Evolutionary conservation across 371 early-diverging fungal species (phyloP).

Genomic region (Dinochytrium kinnereticum): DNA sequence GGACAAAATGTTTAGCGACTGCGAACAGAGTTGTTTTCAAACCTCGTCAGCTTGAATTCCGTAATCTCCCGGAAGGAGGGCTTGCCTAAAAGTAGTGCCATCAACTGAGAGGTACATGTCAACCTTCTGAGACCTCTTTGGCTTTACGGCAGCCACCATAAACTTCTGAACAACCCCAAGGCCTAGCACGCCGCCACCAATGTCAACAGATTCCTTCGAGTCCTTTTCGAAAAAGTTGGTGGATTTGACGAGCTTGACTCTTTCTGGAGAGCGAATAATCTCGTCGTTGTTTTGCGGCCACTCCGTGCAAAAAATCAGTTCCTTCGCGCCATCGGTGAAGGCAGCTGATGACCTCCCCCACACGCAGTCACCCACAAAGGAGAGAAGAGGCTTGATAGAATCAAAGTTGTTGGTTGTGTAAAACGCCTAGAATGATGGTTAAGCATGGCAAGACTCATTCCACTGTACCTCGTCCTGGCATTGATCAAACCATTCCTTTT

Average conservation of each 20-base stretch:
- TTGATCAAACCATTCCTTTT: slow-evolving; percentile 52
- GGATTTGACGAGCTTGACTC: slow-evolving; percentile 63
- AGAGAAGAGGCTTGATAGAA: slow-evolving; percentile 54
- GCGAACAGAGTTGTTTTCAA: background rate
- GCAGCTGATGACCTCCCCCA: slow-evolving; percentile 66
- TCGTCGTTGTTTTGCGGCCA: slow-evolving; percentile 50
- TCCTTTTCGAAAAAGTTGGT: slow-evolving; percentile 63
- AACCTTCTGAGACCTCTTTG: slow-evolving; percentile 49
- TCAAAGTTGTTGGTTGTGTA: slow-evolving; percentile 73
- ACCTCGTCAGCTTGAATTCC: background rate
- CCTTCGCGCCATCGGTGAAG: slow-evolving; percentile 60
- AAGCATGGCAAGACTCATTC: slow-evolving; percentile 17
- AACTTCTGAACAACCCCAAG: slow-evolving; percentile 69
- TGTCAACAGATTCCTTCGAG: slow-evolving; percentile 52
- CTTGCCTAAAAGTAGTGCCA: slow-evolving; percentile 67
- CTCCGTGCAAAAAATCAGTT: slow-evolving; percentile 73
- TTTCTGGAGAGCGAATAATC: slow-evolving; percentile 44
- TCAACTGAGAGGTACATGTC: slow-evolving; percentile 65
- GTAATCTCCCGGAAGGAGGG: slow-evolving; percentile 62
- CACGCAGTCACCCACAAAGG: slow-evolving; percentile 65
- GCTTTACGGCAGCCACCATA: slow-evolving; percentile 67
- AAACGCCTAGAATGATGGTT: slow-evolving; percentile 52
- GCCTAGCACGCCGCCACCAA: slow-evolving; percentile 63
- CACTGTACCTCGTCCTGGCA: slow-evolving; percentile 58
- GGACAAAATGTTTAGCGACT: slow-evolving; percentile 25